Percentiles rank a stretch among this genome's conserved stretches.
These are phyloP conservation scores for Ascochyta rabiei DNA, from an alignment of 2,329 filamentous ascomycete species.

Conservation along the genomic window DNA sequence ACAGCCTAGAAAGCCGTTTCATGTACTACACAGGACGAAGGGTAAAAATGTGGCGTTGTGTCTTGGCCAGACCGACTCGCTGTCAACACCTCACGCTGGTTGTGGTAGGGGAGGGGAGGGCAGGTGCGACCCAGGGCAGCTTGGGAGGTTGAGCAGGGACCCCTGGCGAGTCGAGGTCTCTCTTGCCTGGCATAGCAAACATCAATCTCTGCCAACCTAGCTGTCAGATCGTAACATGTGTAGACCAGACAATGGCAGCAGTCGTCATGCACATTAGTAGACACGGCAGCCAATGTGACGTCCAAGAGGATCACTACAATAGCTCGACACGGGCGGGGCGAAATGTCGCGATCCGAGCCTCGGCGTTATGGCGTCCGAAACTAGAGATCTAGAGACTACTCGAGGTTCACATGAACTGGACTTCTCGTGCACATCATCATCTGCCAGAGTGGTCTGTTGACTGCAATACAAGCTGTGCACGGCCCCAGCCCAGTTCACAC, in stretches of 20 bases:
- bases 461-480: not conserved
- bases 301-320: not conserved
- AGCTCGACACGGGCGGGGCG: not conserved
- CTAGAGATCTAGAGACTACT: not conserved
- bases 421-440: constrained; percentile 1
- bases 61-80: not conserved
- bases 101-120: constrained; percentile 1
- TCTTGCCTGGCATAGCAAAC: not conserved
- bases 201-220: not conserved
- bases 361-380: constrained; percentile 12
- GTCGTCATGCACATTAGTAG: not conserved
- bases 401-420: constrained; percentile 1
- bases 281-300: not conserved
- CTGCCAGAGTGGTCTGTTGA: constrained; percentile 5
- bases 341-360: constrained; percentile 7
- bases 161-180: not conserved
- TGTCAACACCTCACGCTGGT: not conserved
- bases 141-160: constrained; percentile 3
- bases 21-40: not conserved
- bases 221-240: not conserved
- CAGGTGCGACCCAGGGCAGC: constrained; percentile 5
- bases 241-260: not conserved
- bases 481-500: not conserved
- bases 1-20: constrained; percentile 3
- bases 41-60: not conserved